Percentiles rank a stretch among this genome's conserved stretches.
phyloP scores from a whole-genome alignment of 345 rosid genomes.

The Tarenaya hassleriana region DNA sequence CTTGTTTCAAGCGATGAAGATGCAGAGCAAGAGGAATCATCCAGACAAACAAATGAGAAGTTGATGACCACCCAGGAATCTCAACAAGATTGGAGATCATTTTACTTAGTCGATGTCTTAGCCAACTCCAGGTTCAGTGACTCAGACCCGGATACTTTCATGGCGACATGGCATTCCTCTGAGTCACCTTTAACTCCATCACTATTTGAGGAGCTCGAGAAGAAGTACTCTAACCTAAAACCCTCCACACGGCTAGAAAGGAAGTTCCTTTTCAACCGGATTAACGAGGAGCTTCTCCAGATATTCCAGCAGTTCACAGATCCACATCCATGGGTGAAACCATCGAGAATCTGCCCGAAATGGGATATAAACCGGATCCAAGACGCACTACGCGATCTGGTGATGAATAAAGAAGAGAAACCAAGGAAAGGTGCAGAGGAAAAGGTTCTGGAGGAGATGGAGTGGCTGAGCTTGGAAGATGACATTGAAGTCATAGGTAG shows the following conservation, averaged over 20 bases:
- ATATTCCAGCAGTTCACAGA: constrained; percentile 39
- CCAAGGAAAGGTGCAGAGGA: constrained; percentile 35
- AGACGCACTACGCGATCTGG: constrained; percentile 38
- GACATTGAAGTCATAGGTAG: constrained; percentile 56
- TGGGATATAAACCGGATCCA: constrained; percentile 41
- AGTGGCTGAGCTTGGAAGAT: constrained; percentile 55
- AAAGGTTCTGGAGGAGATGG: constrained; percentile 31
- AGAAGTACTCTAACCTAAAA: constrained; percentile 36
- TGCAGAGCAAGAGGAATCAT: constrained; percentile 34
- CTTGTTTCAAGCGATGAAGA: constrained; percentile 68
- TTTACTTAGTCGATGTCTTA: constrained; percentile 49
- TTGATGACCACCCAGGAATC: constrained; percentile 20
- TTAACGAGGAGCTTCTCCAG: constrained; percentile 46
- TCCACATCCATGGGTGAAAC: constrained; percentile 58
- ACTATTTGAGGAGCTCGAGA: constrained; percentile 71
- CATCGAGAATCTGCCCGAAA: constrained; percentile 20
- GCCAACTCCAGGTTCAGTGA: constrained; percentile 41
- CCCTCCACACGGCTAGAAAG: constrained; percentile 56
- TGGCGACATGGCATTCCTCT: constrained; percentile 44
- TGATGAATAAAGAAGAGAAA: constrained; percentile 36
- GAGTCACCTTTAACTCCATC: constrained; percentile 52
- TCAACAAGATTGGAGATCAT: constrained; percentile 40
- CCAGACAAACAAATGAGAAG: constrained; percentile 28
- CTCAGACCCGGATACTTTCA: constrained; percentile 36
- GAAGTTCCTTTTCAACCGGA: constrained; percentile 56